phyloP scores from a whole-genome alignment of 129 eudicot species.

The Dittrichia graveolens region DNA sequence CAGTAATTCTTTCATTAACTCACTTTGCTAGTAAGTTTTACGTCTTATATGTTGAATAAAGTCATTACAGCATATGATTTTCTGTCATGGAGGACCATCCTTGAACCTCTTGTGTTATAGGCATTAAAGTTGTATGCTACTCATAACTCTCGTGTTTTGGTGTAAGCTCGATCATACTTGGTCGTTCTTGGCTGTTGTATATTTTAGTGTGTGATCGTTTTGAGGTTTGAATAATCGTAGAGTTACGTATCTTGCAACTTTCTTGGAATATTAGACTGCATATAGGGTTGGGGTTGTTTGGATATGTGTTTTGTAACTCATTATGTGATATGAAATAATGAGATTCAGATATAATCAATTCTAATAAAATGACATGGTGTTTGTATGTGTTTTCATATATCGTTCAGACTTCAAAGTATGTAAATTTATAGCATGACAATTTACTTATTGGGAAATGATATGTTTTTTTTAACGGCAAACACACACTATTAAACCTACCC shows the following conservation, averaged over 20 bases:
- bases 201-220: background rate
- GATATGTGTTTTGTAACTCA: no score
- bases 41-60: constrained; percentile 22
- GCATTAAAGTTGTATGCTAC: background rate
- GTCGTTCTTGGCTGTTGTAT: background rate
- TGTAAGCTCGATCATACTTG: background rate
- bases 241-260: background rate
- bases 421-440: no score
- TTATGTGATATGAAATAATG: no score
- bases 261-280: background rate
- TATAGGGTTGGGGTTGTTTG: background rate
- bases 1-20: constrained; percentile 56
- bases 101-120: background rate
- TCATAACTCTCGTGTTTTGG: background rate
- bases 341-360: no score
- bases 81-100: background rate
- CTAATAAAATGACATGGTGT: no score
- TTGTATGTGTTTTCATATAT: no score
- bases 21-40: constrained; percentile 4
- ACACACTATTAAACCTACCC: no score
- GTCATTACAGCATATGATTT: background rate
- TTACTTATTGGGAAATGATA: no score
- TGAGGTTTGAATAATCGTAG: background rate
- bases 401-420: no score
- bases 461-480: no score